Conservation (phyloP, 2,329 filamentous ascomycete species). For the Zopfia rhizophila region DNA sequence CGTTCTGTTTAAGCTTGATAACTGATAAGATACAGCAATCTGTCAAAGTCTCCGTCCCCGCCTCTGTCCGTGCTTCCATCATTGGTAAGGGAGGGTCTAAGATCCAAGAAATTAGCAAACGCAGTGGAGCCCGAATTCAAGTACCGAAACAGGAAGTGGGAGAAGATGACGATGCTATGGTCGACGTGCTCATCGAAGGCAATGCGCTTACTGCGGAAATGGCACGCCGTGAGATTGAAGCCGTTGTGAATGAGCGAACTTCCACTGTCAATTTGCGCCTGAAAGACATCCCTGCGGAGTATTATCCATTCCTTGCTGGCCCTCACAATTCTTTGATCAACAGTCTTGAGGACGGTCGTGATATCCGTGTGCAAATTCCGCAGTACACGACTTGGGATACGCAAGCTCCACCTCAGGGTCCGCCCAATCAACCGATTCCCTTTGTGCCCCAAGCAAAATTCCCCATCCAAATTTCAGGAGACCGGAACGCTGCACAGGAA, state of each 20-base stretch:
- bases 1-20: not conserved
- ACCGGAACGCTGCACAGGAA: constrained; percentile 82
- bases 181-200: constrained; percentile 90
- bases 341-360: constrained; percentile 76
- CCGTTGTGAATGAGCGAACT: constrained; percentile 86
- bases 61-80: constrained; percentile 85
- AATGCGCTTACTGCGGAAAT: constrained; percentile 88
- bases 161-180: constrained; percentile 78
- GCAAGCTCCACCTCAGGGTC: constrained; percentile 73
- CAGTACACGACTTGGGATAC: constrained; percentile 78
- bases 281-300: constrained; percentile 86
- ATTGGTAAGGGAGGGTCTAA: constrained; percentile 92
- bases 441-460: constrained; percentile 79
- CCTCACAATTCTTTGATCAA: constrained; percentile 75
- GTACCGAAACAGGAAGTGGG: constrained; percentile 86
- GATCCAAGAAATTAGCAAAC: constrained; percentile 89
- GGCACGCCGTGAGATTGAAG: constrained; percentile 83
- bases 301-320: constrained; percentile 94
- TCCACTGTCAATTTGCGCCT: constrained; percentile 84
- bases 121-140: constrained; percentile 89
- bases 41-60: constrained; percentile 81
- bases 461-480: constrained; percentile 86
- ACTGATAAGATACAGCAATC: constrained; percentile 62
- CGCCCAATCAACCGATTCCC: constrained; percentile 71
- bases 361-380: constrained; percentile 84